Percentiles rank a stretch among this genome's conserved stretches.
Conservation (phyloP, 75 land plant genomes). For the Selaginella tamariscina region DNA sequence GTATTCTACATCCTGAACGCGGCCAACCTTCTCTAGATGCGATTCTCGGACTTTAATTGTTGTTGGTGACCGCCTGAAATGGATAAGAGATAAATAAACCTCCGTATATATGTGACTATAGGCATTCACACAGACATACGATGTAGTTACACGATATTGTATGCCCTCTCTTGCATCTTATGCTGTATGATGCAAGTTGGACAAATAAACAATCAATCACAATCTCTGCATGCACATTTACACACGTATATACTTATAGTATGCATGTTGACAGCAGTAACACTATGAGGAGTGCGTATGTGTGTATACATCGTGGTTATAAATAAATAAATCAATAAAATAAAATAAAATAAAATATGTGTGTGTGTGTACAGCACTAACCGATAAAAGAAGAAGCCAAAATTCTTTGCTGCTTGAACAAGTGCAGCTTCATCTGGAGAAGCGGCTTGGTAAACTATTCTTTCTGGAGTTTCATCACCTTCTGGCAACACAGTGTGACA, state of each 20-base stretch:
- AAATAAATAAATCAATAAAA: no score
- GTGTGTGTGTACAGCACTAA: slow-evolving; percentile 12
- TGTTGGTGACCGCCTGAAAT: slow-evolving; percentile 82
- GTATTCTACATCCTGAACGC: slow-evolving; percentile 64
- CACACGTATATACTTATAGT: no score
- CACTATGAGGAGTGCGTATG: no score
- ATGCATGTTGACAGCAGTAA: no score
- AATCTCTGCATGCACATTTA: no score
- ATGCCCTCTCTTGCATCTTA: no score
- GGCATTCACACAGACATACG: background rate
- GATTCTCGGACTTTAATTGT: slow-evolving; percentile 84
- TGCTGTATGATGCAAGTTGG: no score
- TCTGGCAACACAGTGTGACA: slow-evolving; percentile 99
- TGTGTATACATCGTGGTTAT: no score
- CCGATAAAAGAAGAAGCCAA: slow-evolving; percentile 90
- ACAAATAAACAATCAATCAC: no score
- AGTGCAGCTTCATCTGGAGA: slow-evolving; percentile 99
- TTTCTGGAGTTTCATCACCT: slow-evolving; percentile 91
- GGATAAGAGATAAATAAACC: background rate
- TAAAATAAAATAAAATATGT: background rate
- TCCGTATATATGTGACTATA: background rate
- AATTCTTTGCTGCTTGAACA: slow-evolving; percentile 86
- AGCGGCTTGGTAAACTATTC: slow-evolving; percentile 88
- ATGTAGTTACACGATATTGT: no score
- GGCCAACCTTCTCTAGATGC: slow-evolving; percentile 84